phyloP scores from a whole-genome alignment of 345 rosid genomes.

The Gossypium rotundifolium region DNA sequence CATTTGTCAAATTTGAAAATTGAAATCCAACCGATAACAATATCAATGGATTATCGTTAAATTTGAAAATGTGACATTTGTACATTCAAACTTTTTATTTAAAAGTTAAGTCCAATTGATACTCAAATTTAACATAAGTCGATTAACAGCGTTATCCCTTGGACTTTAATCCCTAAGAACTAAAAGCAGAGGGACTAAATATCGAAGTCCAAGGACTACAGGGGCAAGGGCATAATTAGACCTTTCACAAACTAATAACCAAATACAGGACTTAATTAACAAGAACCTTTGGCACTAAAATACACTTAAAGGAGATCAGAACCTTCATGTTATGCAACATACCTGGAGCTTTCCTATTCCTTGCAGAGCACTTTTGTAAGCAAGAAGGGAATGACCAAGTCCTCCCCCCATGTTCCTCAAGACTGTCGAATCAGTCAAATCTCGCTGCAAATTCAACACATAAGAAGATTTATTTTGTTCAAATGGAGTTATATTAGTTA shows the following conservation, averaged over 20 bases:
- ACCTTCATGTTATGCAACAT: slow-evolving; percentile 9
- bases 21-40: no score
- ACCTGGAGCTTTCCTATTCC: slow-evolving; percentile 95
- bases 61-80: no score
- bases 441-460: slow-evolving; percentile 53
- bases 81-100: no score
- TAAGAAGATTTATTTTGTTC: neutral
- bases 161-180: no score
- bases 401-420: slow-evolving; percentile 91
- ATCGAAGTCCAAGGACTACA: no score
- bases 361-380: slow-evolving; percentile 79
- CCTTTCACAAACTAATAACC: neutral
- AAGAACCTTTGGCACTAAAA: neutral
- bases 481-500: neutral
- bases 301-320: neutral
- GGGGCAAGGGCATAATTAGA: no score
- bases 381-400: slow-evolving; percentile 92
- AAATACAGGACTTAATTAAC: neutral
- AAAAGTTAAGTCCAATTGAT: no score
- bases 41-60: no score
- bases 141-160: no score
- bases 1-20: no score
- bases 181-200: no score
- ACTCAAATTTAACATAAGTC: no score
- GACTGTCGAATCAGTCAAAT: slow-evolving; percentile 91